A percentile compares a stretch with the other conserved stretches of the same genome.
Evolutionary conservation across 139 green algal species (phyloP).

Genomic region (Tetratostichococcus sp.): DNA sequence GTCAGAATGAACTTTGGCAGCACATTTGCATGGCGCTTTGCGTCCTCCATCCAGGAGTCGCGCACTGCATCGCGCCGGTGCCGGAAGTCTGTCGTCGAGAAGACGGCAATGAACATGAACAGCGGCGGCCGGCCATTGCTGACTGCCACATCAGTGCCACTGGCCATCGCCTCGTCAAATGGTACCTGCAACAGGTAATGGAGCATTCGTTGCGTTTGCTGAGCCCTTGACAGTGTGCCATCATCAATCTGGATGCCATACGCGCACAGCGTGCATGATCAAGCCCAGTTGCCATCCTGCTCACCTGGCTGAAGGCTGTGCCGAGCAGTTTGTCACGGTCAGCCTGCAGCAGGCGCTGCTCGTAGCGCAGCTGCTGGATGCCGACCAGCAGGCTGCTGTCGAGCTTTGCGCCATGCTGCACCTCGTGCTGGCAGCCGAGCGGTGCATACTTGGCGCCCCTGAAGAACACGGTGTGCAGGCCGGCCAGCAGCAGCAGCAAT

Average conservation of each 20-base stretch:
- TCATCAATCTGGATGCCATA: too few species aligned
- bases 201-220: too few species aligned
- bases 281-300: not conserved
- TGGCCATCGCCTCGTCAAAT: not conserved
- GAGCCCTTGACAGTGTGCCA: too few species aligned
- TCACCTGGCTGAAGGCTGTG: not conserved
- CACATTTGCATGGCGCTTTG: not conserved
- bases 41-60: not conserved
- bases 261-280: not conserved
- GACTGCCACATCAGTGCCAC: too few species aligned
- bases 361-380: conserved; percentile 1
- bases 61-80: not conserved
- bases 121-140: not conserved
- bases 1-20: not conserved
- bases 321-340: not conserved
- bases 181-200: not conserved
- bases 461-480: not conserved
- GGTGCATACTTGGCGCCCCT: not conserved
- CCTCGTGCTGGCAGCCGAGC: not conserved
- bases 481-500: not conserved
- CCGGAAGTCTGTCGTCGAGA: not conserved
- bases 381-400: not conserved
- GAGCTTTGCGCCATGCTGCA: not conserved
- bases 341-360: not conserved
- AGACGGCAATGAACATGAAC: not conserved